phyloP scores from a whole-genome alignment of 371 early-diverging fungal genomes.

The Batkoa obscura region DNA sequence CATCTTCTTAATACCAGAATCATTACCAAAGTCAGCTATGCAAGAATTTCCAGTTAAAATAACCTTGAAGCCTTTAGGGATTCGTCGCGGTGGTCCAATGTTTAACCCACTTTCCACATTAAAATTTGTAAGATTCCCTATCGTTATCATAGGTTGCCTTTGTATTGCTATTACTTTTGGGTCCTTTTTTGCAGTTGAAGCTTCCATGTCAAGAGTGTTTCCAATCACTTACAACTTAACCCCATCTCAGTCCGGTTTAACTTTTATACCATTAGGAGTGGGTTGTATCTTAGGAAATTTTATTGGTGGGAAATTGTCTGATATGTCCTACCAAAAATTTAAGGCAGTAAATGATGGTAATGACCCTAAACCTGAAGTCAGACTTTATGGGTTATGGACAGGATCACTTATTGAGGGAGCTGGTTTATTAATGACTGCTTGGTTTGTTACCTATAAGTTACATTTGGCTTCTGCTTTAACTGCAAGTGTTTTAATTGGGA shows the following conservation, averaged over 20 bases:
- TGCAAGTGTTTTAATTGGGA: neutral
- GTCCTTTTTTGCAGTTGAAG: slow-evolving; percentile 23
- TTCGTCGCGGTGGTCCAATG: neutral
- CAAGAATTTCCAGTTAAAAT: neutral
- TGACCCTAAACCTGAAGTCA: slow-evolving; percentile 10
- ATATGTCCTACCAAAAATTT: slow-evolving; percentile 8
- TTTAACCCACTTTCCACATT: slow-evolving; percentile 16
- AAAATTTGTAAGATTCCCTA: slow-evolving; percentile 19
- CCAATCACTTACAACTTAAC: slow-evolving; percentile 13
- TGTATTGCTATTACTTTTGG: slow-evolving; percentile 30
- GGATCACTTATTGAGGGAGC: slow-evolving; percentile 15
- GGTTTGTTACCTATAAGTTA: slow-evolving; percentile 15
- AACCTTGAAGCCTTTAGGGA: slow-evolving; percentile 3
- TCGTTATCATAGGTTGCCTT: slow-evolving; percentile 20
- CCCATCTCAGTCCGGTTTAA: slow-evolving; percentile 19
- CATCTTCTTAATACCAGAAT: slow-evolving; percentile 43
- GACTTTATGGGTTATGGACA: slow-evolving; percentile 20
- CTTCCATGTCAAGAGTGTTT: slow-evolving; percentile 17
- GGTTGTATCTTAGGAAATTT: slow-evolving; percentile 24
- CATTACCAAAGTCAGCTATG: slow-evolving; percentile 17
- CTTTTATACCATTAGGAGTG: slow-evolving; percentile 21
- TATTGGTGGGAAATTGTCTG: slow-evolving; percentile 19
- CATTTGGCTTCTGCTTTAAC: slow-evolving; percentile 1
- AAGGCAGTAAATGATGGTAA: neutral
- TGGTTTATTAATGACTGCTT: slow-evolving; percentile 22